Base-by-base conservation (phyloP, 2,329 filamentous ascomycete genomes). In the Cladophialophora yegresii region DNA sequence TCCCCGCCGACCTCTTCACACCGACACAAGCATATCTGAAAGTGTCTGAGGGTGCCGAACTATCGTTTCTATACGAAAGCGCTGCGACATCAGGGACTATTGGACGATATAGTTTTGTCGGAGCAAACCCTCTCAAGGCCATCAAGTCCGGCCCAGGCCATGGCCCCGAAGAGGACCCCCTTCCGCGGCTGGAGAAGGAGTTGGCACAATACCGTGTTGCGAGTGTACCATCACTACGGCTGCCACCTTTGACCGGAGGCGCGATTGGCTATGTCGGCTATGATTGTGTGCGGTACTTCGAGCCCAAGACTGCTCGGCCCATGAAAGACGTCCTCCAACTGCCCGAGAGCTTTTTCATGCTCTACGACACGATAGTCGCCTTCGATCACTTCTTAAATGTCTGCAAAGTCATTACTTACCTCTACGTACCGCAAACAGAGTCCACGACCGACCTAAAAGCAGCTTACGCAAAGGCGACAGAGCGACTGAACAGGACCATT, bases 191-290 rank as follows among this genome's bases (percentile, higher is more conserved):
- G 47, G 89, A 96, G 79, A 82, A 85, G 68, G 92, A 97, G 78
- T 84, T 99, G 51, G 84, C 87, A 20, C 83, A 90, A 73, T 89
- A 88, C 76, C 85, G 91, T 28, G 91, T 97, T 68, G 90, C 92
- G 36, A 85, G 90, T 47, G 86, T 99, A 3, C 93, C 95, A 0
- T 91, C 88, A 0, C 80, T 98, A 73, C 85, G 85, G 72, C 83
- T 99, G 43, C 95, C 95, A 58, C 90, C 91, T 28, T 81, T 99
- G 79, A 91, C 91, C 0, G 95, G 93, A 47, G 95, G 95, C 56
- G 95, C 93, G 12, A 92, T 99, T 72, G 95, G 95, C 65, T 99
- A 98, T 76, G 92, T 98, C 5, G 93, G 93, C 59, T 99, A 99
- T 75, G 95, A 99, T 76, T 99, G 95, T 77, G 91, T 99, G 72